Percentiles rank a stretch among this genome's conserved stretches.
Conservation (phyloP, 345 rosid genomes). For the Pugionium cornutum region DNA sequence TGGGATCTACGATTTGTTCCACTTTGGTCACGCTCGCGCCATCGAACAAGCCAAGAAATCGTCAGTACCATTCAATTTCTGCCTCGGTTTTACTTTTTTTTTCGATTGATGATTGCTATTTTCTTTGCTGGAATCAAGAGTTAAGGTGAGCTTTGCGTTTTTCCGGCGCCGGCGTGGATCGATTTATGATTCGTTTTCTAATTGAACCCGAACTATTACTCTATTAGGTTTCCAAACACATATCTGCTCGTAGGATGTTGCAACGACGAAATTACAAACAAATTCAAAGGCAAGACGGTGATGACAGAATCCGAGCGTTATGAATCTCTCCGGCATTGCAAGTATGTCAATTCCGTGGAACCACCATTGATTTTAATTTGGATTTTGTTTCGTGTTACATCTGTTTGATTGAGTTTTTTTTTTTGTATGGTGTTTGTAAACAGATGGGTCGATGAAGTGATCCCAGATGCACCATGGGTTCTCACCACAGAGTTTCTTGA, state of each 20-base stretch:
- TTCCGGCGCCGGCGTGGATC: not conserved
- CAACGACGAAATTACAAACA: constrained; percentile 62
- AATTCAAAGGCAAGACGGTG: constrained; percentile 71
- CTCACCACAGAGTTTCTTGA: constrained; percentile 60
- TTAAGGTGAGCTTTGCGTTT: not conserved
- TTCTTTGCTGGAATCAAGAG: not conserved
- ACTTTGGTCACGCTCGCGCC: constrained; percentile 72
- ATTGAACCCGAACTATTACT: not conserved
- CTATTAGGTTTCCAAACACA: constrained; percentile 63
- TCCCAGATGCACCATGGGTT: constrained; percentile 82
- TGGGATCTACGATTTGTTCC: constrained; percentile 44
- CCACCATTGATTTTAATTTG: not conserved
- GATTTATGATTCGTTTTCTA: constrained; percentile 2
- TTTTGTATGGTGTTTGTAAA: not conserved
- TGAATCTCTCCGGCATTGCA: constrained; percentile 73
- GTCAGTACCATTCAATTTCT: constrained; percentile 33
- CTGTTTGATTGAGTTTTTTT: not conserved
- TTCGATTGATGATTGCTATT: not conserved
- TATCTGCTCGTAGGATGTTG: constrained; percentile 37
- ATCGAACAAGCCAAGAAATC: constrained; percentile 71
- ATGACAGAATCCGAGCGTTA: constrained; percentile 68
- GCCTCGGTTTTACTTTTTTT: not conserved
- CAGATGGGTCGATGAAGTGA: constrained; percentile 81
- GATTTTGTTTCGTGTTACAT: not conserved
- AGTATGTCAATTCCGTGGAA: constrained; percentile 33